Conservation (phyloP, 2,329 filamentous ascomycete genomes). For the Sodiomyces alkalinus region DNA sequence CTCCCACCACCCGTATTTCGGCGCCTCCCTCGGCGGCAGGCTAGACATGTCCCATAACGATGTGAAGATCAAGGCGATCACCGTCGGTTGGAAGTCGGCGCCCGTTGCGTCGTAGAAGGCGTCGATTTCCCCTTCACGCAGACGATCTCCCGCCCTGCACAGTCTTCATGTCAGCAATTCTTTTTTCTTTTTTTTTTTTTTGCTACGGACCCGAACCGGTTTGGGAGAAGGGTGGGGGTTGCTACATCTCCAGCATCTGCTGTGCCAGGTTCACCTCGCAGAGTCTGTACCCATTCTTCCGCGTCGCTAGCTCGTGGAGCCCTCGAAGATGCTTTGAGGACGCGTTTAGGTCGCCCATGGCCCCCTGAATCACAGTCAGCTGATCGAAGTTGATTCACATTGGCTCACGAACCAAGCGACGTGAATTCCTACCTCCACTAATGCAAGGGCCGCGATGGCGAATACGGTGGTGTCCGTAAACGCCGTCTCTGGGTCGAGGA, state of each 20-base stretch:
- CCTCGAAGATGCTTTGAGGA: slow-evolving; percentile 26
- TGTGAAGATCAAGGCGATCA: slow-evolving; percentile 27
- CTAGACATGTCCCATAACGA: slow-evolving; percentile 24
- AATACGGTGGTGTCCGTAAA: slow-evolving; percentile 26
- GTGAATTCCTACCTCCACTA: slow-evolving; percentile 27
- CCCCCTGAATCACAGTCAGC: slow-evolving; percentile 16
- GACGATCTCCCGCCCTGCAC: slow-evolving; percentile 22
- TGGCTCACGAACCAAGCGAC: background rate
- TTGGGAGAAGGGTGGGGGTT: too few species aligned
- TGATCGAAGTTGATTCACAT: background rate
- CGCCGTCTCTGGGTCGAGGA: slow-evolving; percentile 20
- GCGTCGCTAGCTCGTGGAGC: slow-evolving; percentile 15
- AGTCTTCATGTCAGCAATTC: background rate
- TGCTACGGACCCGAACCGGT: too few species aligned
- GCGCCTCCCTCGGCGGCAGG: slow-evolving; percentile 18
- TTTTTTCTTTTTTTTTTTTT: background rate
- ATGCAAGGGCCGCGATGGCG: slow-evolving; percentile 26
- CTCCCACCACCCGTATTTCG: slow-evolving; percentile 21
- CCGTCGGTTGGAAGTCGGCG: slow-evolving; percentile 26
- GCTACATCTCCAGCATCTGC: slow-evolving; percentile 26
- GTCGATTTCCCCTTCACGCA: slow-evolving; percentile 24
- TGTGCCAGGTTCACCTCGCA: slow-evolving; percentile 21
- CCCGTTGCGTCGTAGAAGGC: slow-evolving; percentile 10
- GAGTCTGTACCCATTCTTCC: slow-evolving; percentile 12
- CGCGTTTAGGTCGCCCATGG: slow-evolving; percentile 25